Percentiles rank a stretch among this genome's conserved stretches.
Evolutionary conservation across 352 stramenopile genomes (phyloP).

Genomic region (Halophytophthora batemanensis): DNA sequence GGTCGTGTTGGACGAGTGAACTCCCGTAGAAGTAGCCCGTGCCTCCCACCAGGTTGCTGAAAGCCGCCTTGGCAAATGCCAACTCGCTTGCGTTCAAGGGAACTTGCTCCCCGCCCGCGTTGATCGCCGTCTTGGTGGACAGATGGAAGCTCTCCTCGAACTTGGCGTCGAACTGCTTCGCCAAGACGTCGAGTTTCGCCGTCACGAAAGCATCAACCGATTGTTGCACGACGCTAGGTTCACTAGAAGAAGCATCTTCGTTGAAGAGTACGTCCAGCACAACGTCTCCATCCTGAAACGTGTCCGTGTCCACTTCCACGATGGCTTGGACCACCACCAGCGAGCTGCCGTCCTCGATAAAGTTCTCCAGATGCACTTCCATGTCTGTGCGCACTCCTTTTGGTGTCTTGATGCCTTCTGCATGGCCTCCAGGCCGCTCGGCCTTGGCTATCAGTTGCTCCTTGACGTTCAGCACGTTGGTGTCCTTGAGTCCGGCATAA

Average conservation of each 20-base stretch:
- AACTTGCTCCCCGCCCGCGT: slow-evolving; percentile 8
- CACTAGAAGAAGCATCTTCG: slow-evolving; percentile 25
- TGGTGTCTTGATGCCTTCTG: not conserved
- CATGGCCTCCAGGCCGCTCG: slow-evolving; percentile 17
- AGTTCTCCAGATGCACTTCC: slow-evolving; percentile 61
- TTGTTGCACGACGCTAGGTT: slow-evolving; percentile 11
- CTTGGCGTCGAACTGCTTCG: slow-evolving; percentile 47
- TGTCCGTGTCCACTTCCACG: slow-evolving; percentile 36
- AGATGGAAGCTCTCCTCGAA: slow-evolving; percentile 61
- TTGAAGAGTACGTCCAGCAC: slow-evolving; percentile 66
- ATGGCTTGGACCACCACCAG: slow-evolving; percentile 71
- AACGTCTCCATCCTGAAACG: slow-evolving; percentile 44
- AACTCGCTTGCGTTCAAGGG: slow-evolving; percentile 57
- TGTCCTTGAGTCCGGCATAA: slow-evolving; percentile 53
- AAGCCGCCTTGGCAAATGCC: slow-evolving; percentile 74
- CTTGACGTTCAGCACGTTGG: slow-evolving; percentile 72
- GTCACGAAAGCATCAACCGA: slow-evolving; percentile 22
- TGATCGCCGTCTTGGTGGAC: slow-evolving; percentile 29
- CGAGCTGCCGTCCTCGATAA: slow-evolving; percentile 64
- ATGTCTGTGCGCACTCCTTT: slow-evolving; percentile 27
- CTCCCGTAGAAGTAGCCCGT: slow-evolving; percentile 90
- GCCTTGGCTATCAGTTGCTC: slow-evolving; percentile 50
- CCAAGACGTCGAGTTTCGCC: slow-evolving; percentile 14
- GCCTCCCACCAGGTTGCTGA: slow-evolving; percentile 90
- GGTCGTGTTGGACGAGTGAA: slow-evolving; percentile 65